Base-by-base conservation (phyloP, 352 stramenopile species). In the Phytophthora podocarpi region DNA sequence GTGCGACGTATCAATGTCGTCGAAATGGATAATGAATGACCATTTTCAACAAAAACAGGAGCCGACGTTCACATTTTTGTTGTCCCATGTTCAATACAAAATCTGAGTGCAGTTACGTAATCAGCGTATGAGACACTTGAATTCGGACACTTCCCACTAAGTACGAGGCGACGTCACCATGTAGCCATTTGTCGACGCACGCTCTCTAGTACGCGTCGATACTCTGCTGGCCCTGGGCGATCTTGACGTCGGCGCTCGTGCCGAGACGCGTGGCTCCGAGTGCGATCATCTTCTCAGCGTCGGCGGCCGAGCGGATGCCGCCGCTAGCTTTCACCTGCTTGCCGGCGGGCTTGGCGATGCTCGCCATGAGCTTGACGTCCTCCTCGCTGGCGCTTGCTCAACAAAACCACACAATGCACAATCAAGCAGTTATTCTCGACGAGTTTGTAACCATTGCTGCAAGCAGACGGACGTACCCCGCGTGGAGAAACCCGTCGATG, bases 271-370 rank as follows among this genome's bases (percentile, higher is more conserved):
- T 89, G 34, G 85, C 85, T 35, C 87, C 87, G 2, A 87, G 70
- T 26, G 70, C 72, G 5, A 95, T 47, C 85, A 95, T 95, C 47
- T 78, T 81, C 15, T 74, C 43, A 6, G 87, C 87, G 31, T 96
- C 86, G 0, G 70, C 74, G 13, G 63, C 49, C 16, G 79, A 89
- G 28, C 84, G 86, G 42, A 96, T 87, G 52, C 87, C 87, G 35
- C 87, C 86, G 30, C 82, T 91, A 24, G 87, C 87, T 58, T 96
- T 96, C 49, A 96, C 84, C 40, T 89, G 70, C 59, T 90, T 90
- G 34, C 70, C 74, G 13, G 74, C 71, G 8, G 76, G 75, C 50
- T 81, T 74, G 18, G 81, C 84, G 18, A 91, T 76, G 35, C 60
- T 70, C 11, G 59, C 70, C 87, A 96, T 95, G 58, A 90, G 59